Base-by-base conservation (phyloP, 768 basidiomycete genomes). In the Calocera cornea region DNA sequence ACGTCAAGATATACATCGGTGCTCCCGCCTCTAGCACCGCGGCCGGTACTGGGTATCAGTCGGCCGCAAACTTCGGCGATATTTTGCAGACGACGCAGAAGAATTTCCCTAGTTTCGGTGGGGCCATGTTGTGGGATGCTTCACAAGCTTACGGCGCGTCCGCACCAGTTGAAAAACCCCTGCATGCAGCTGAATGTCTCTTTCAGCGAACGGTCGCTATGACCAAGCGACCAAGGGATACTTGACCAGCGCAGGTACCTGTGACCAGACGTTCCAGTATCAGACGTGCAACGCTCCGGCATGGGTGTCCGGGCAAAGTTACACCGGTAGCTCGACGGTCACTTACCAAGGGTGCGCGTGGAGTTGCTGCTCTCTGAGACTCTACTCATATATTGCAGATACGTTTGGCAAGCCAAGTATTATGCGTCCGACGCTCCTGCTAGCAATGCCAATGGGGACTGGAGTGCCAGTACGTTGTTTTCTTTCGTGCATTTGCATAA, bases 381-480 rank as follows among this genome's bases (percentile, higher is more conserved):
- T 47, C 3, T 24, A 17, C 44, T 47, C 3, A 47, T 17, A 19
- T 7, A 19, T 34, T 7, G n/a, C 66, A 84, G 84, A 31, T 86
- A 87, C 72, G 83, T 87, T 67, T 88, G 83, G 84, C 78, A 87
- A 83, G 84, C 86, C 16, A 87, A 87, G 70, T 87, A 80, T 78
- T 87, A 76, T 71, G 79, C 87, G 19, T 77, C 79, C 3, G 72
- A 76, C 19, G 77, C 78, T 33, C 86, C 86, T 2, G 73, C 78
- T 34, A 77, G 72, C 64, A 80, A 80, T 70, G 75, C 82, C 14
- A 84, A 79, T 72, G 78, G 79, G n/a, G 86, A 86, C 49, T 87
- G 85, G 86, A 83, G 82, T 68, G 81, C 86, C 33, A 82, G 87
- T 88, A 74, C 69, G 83, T 77, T 8, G 31, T 33, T 3, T 5